Evolutionary conservation across 1,284 basidiomycete genomes (phyloP), one percentile per base, ranked within the genome.

Genomic region (Heimioporus retisporus): DNA sequence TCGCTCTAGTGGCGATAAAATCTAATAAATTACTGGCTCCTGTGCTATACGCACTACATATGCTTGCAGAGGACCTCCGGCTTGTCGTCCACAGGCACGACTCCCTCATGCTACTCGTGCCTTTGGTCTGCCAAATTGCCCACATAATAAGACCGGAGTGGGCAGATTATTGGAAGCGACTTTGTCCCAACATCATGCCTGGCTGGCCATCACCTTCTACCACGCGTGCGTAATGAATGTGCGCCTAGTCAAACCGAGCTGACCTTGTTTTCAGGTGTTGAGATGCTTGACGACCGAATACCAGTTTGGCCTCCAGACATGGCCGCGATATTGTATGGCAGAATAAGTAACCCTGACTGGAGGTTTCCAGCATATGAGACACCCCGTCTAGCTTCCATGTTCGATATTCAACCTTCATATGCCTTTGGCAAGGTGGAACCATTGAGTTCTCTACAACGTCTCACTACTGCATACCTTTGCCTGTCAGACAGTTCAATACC

Each of bases 91-190:
- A 85, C 65, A 82, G 85, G 15, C 86, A 90, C 61, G 75, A 83
- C 31, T 84, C 86, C 3, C 79, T 96, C n/a, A 67, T 84, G n/a
- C 81, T 81, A 35, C 80, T 97, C 13, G 90, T 86, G 1, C 86
- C 87, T 1, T 71, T 96, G 15, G 84, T 97, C 11, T 88, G 90
- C 65, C 83, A 84, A 2, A 79, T 97, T n/a, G 92, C 93, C 4
- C 74, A 84, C 13, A 79, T 88, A 18, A 86, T 93, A 8, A 86
- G 92, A 35, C 86, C 87, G 0, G 93, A 95, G 73, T 98, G 96
- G 94, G 86, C 88, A 3, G 96, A 97, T 77, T 96, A 96, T 75
- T 95, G 94, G 93, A 90, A 90, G 69, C 86, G 94, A 11, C 80
- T 95, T 40, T 88, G 89, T 72, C 93, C 94, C 1, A 83, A 86